Percentiles rank a stretch among this genome's conserved stretches.
phyloP scores from a whole-genome alignment of 441 rosid species.

The Bocquillonia castaneifolia region DNA sequence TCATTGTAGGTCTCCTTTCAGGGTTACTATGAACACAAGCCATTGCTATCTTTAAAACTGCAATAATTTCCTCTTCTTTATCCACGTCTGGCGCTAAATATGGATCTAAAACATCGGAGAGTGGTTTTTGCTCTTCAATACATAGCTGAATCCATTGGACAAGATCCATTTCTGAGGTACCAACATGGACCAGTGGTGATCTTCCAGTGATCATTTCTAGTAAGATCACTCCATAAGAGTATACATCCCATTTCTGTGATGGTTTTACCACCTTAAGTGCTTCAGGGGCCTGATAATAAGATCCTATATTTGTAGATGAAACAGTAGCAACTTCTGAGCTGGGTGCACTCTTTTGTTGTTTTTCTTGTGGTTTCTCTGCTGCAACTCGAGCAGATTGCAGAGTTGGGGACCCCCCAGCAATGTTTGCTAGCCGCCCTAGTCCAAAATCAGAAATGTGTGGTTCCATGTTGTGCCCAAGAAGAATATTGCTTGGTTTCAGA shows the following conservation, averaged over 20 bases:
- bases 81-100: constrained; percentile 58
- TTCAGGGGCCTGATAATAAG: constrained; percentile 87
- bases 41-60: constrained; percentile 71
- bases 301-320: constrained; percentile 48
- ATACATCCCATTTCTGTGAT: constrained; percentile 96
- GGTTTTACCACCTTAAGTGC: constrained; percentile 77
- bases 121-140: constrained; percentile 84
- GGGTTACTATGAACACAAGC: constrained; percentile 72
- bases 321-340: constrained; percentile 50
- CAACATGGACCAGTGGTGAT: constrained; percentile 51
- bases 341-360: constrained; percentile 52
- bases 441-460: constrained; percentile 83
- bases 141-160: constrained; percentile 80
- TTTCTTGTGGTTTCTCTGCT: constrained; percentile 54
- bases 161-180: constrained; percentile 60
- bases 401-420: constrained; percentile 80
- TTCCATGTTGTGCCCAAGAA: constrained; percentile 73
- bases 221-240: constrained; percentile 84
- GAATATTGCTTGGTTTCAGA: constrained; percentile 74
- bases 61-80: constrained; percentile 78
- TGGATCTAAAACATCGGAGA: constrained; percentile 78
- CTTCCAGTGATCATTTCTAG: constrained; percentile 78
- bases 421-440: constrained; percentile 80
- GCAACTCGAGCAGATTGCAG: constrained; percentile 57
- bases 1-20: constrained; percentile 83